Evolutionary conservation across 257 asterid species (phyloP).

Genomic region (Solanum okadae): DNA sequence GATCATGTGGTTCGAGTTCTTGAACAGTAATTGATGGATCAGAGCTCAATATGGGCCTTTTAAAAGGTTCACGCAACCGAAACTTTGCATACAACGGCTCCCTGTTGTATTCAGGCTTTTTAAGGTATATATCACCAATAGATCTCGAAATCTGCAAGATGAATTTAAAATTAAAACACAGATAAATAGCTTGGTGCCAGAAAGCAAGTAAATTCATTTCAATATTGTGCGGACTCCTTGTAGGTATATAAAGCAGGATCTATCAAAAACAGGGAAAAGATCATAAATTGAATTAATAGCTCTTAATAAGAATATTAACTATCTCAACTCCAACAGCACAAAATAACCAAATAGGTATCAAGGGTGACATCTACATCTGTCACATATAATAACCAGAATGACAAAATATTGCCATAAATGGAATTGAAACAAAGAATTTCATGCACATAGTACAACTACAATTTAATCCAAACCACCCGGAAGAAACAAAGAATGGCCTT

Average conservation of each 20-base stretch:
- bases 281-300: not conserved
- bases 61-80: slow-evolving; percentile 33
- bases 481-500: not conserved
- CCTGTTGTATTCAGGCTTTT: slow-evolving; percentile 42
- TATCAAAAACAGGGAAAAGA: not conserved
- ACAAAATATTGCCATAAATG: not conserved
- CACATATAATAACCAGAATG: not conserved
- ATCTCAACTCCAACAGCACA: not conserved
- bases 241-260: not conserved
- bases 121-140: slow-evolving; percentile 43
- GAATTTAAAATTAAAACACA: not conserved
- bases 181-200: not conserved
- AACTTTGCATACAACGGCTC: slow-evolving; percentile 40
- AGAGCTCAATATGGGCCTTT: slow-evolving; percentile 33
- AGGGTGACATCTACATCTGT: not conserved
- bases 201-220: not conserved
- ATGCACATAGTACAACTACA: not conserved
- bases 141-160: slow-evolving; percentile 39
- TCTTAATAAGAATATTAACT: not conserved
- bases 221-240: not conserved
- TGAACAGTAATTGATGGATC: slow-evolving; percentile 6
- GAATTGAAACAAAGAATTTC: not conserved
- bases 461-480: not conserved
- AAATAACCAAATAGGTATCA: not conserved
- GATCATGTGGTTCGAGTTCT: slow-evolving; percentile 3